Conservation (phyloP, 1,284 basidiomycete species). For the Apiotrichum mycotoxinovorans region DNA sequence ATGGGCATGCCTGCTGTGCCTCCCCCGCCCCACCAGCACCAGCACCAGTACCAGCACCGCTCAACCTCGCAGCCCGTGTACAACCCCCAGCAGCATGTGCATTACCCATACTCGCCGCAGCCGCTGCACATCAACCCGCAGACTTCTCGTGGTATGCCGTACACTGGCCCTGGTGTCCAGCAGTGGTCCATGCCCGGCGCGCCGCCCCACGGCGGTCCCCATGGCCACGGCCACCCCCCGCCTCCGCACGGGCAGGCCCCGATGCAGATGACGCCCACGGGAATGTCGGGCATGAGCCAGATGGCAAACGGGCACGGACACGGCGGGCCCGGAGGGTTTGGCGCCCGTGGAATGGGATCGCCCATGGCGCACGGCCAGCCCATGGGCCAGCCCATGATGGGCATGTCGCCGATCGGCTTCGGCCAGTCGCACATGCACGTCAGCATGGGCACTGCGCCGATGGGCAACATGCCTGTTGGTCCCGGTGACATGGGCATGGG, state of each 20-base stretch:
- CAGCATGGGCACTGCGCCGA: slow-evolving; percentile 35
- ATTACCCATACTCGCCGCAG: slow-evolving; percentile 45
- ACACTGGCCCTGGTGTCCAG: slow-evolving; percentile 38
- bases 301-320: slow-evolving; percentile 21
- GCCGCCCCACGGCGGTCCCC: slow-evolving; percentile 10
- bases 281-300: slow-evolving; percentile 30
- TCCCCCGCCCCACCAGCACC: slow-evolving; percentile 17
- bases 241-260: slow-evolving; percentile 23
- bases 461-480: slow-evolving; percentile 26
- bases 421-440: slow-evolving; percentile 40
- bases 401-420: slow-evolving; percentile 22
- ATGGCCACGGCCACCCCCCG: slow-evolving; percentile 8
- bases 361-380: slow-evolving; percentile 26
- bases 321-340: slow-evolving; percentile 15
- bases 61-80: slow-evolving; percentile 31
- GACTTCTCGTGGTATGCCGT: slow-evolving; percentile 39
- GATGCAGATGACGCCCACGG: slow-evolving; percentile 37
- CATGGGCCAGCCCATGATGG: slow-evolving; percentile 22
- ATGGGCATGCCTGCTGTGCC: slow-evolving; percentile 21
- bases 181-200: slow-evolving; percentile 28
- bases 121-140: slow-evolving; percentile 41
- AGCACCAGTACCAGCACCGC: slow-evolving; percentile 22
- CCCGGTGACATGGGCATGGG: slow-evolving; percentile 30
- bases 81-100: slow-evolving; percentile 46
- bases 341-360: slow-evolving; percentile 19